Base-by-base conservation (phyloP, 1,284 basidiomycete species). In the Peniophora sp. region DNA sequence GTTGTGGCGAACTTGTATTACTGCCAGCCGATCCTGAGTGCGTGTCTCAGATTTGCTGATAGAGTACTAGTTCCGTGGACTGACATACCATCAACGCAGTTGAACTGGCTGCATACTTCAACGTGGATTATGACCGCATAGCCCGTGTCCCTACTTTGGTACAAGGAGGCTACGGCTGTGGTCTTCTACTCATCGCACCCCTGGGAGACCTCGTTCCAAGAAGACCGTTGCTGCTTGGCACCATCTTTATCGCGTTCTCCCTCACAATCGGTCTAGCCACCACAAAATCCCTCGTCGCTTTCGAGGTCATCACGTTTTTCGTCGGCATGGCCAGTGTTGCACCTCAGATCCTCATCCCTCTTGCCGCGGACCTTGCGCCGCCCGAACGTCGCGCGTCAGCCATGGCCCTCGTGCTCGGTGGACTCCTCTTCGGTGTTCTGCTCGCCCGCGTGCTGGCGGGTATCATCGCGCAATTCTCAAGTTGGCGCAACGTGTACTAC, bases 1-100 rank as follows among this genome's bases (percentile, higher is more conserved):
- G 79, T 65, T 43, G 78, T 78, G 23, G 73, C 77, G 17, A 88
- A 88, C 55, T 59, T 88, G 47, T 88, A 86, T 59, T 88, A 88
- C 55, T 81, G 81, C 53, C 86, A 85, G 63, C 85, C 86, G 0
- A 64, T 88, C 52, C 65, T 88, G 14, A 83, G 86, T 76, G 62
- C 48, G 76, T 59, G 42, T 51, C 27, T 17, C 47, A 41, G 24
- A 20, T 43, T 22, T 46, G 24, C 18, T 41, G 8, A 27, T 36
- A 34, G 42, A 52, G 24, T 24, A 44, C 55, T 34, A 27, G n/a
- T n/a, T n/a, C n/a, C n/a, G n/a, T n/a, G n/a, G n/a, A n/a, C n/a
- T n/a, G n/a, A n/a, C n/a, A n/a, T n/a, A n/a, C n/a, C n/a, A n/a
- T n/a, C n/a, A n/a, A n/a, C 51, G 32, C 54, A 85, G 79, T 84